Evolutionary conservation across 805 yeast genomes (phyloP), one percentile per base, ranked within the genome.

Genomic region (Kazachstania bromeliacearum): DNA sequence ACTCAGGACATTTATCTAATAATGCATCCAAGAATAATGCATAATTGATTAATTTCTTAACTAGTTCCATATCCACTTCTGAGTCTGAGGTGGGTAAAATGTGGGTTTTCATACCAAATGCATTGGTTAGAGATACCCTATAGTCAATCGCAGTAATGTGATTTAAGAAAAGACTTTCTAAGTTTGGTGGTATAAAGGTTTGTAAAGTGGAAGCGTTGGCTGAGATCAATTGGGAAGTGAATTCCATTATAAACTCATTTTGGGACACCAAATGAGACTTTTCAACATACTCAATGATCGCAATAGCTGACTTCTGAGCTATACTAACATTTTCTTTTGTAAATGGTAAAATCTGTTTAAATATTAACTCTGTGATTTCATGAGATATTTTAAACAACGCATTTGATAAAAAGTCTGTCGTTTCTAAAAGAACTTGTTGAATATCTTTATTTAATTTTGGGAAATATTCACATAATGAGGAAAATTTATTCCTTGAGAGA

Each of bases 111-210:
- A 62, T 57, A 18, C 60, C 68, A 32, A 75, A 47, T 1, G 74
- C 65, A 44, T 72, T 73, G 0, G 74, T 68, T 18, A 73, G 47
- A 0, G 77, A 50, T 15, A 74, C 40, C 28, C 63, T 53, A 8
- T 60, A 50, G 39, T 65, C 67, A 23, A 63, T 43, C 2, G 26
- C 19, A 1, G 53, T 49, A 10, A 65, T 57, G 51, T 61, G 56
- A 4, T 53, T 45, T 0, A 30, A 36, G 17, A 59, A 37, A 30
- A 57, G 49, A 1, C 24, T 31, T 4, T 38, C 32, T 2, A 52
- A 34, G 7, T 50, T 40, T 7, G 44, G 41, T 0, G 51, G 48
- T 1, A 48, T 35, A 7, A 53, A 46, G 9, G 25, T 38, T 5
- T 25, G 30, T 4, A 29, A 13, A 7, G 50, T 31, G 1, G 31